Conservation (phyloP, 2,329 filamentous ascomycete species). For the Aspergillus puulaauensis region DNA sequence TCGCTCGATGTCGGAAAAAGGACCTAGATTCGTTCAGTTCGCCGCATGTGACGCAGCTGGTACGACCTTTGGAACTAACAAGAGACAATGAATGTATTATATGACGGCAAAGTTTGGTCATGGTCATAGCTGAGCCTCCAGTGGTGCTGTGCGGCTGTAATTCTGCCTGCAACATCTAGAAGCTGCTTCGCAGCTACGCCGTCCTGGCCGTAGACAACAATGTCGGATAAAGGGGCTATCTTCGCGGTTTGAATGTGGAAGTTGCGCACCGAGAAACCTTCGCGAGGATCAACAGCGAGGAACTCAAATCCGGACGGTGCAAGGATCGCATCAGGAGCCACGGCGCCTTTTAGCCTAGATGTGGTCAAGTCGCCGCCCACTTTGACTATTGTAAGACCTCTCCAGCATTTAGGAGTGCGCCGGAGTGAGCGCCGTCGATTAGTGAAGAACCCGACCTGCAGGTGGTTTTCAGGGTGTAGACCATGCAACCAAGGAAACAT, state of each 20-base stretch:
- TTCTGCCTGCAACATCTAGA: conserved; percentile 60
- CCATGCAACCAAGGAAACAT: conserved; percentile 98
- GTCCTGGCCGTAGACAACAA: conserved; percentile 85
- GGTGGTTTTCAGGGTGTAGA: conserved; percentile 80
- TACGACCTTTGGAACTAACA: conserved; percentile 39
- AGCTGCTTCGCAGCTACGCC: conserved; percentile 61
- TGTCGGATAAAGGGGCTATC: conserved; percentile 81
- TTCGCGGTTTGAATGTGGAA: conserved; percentile 96
- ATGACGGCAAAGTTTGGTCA: conserved; percentile 59
- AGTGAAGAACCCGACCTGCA: conserved; percentile 88
- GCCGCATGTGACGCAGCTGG: conserved; percentile 1
- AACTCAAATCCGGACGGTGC: conserved; percentile 62
- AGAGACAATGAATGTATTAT: conserved; percentile 80
- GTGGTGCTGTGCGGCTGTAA: conserved; percentile 72
- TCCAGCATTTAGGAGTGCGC: conserved; percentile 71
- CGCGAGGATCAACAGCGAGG: conserved; percentile 77
- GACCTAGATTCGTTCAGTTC: conserved; percentile 45
- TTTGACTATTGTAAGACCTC: conserved; percentile 83
- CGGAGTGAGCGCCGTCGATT: conserved; percentile 70
- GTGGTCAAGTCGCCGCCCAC: conserved; percentile 74
- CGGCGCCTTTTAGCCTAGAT: conserved; percentile 80
- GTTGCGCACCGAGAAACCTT: conserved; percentile 93
- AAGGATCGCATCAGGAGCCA: conserved; percentile 78
- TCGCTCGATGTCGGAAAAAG: conserved; percentile 71
- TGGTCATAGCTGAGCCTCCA: conserved; percentile 68